Base-by-base conservation (phyloP, 768 basidiomycete genomes). In the Tulasnella sp. region DNA sequence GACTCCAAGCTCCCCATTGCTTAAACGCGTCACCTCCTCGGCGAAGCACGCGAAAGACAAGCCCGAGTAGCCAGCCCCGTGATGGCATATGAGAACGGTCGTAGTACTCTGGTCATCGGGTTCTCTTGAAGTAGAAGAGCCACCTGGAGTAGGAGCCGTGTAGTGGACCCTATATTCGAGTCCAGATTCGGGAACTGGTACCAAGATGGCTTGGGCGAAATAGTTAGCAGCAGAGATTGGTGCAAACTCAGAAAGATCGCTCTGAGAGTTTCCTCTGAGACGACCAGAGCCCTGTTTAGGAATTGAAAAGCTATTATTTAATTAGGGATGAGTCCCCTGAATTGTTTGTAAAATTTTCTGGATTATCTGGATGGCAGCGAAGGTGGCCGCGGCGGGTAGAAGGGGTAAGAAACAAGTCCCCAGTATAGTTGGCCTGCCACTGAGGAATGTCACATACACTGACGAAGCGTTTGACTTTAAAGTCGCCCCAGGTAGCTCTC, bases 61-160 rank as follows among this genome's bases (percentile, higher is more conserved):
- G 0, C 82, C 96, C 0, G 85, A 84, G 68, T 91, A 91, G 29
- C 96, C 96, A 0, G 91, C 94, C 1, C 96, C 96, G 65, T 99
- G 94, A 66, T 96, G 92, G 71, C 89, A 93, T 4, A 97, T 78
- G 68, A 98, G 79, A 2, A 94, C 81, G 0, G 85, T 83, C 17
- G 54, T 43, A 10, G 45, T 7, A n/a, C n/a, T 48, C 19, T 48
- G 45, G 45, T 19, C 41, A 44, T 25, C 19, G 17, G 12, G 46
- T 10, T 0, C 75, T 76, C 0, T 62, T 61, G 11, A 57, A 65
- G 7, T 21, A 42, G 44, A 24, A 38, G 21, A 19, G 63, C 15
- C 59, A 78, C 29, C 72, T 69, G 49, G 75, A 75, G 1, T n/a
- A n/a, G 92, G 81, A 1, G 85, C 79, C 0, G 89, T 86, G 68